Conservation (phyloP, 768 basidiomycete species). For the Phylloporus sp. region DNA sequence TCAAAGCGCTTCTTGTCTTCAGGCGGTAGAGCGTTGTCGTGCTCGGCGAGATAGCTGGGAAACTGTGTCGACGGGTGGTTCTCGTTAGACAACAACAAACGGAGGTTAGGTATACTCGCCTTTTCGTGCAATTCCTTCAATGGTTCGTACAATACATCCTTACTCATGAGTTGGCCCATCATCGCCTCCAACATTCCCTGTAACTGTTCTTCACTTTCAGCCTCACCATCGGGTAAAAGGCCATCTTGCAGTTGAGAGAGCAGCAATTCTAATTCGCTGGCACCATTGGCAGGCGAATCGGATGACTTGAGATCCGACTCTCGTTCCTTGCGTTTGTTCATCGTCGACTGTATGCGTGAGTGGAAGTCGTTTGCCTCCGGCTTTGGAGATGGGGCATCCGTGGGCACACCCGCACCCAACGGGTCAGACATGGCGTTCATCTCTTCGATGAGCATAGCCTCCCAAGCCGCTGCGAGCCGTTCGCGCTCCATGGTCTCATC, state of each 20-base stretch:
- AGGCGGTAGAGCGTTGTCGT: conserved; percentile 48
- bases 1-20: conserved; percentile 64
- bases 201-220: conserved; percentile 48
- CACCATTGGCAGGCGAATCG: conserved; percentile 1
- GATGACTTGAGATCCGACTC: conserved; percentile 41
- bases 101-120: conserved; percentile 1
- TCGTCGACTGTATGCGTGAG: conserved; percentile 62
- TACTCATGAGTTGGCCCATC: conserved; percentile 32
- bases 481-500: conserved; percentile 27
- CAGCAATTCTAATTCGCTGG: conserved; percentile 47
- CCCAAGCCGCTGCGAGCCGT: conserved; percentile 60
- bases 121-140: conserved; percentile 62
- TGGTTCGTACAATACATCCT: conserved; percentile 69
- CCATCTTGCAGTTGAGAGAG: conserved; percentile 43
- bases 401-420: background rate
- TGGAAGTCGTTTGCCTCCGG: conserved; percentile 51
- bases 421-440: conserved; percentile 39
- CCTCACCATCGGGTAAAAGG: conserved; percentile 35
- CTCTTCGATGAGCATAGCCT: conserved; percentile 63
- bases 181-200: conserved; percentile 72
- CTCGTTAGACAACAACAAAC: background rate
- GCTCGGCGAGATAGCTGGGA: conserved; percentile 65
- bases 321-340: conserved; percentile 69
- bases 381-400: conserved; percentile 1
- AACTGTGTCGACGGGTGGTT: conserved; percentile 44